Percentiles rank a stretch among this genome's conserved stretches.
Evolutionary conservation across 1,284 basidiomycete species (phyloP).

Genomic region (Ganoderma lucidum): DNA sequence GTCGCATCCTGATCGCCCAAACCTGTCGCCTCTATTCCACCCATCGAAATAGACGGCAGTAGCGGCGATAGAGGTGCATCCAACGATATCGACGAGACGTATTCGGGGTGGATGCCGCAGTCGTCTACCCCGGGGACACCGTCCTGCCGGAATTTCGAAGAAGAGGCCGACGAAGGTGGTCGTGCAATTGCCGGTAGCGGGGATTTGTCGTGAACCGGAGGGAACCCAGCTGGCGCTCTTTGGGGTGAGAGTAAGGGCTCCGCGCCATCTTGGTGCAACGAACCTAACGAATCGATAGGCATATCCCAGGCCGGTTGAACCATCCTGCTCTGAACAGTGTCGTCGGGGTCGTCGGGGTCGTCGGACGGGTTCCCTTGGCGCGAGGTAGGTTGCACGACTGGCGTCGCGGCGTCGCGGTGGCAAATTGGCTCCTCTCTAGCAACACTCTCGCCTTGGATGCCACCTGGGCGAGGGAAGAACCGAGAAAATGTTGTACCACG

Average conservation of each 20-base stretch:
- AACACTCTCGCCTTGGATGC: not conserved
- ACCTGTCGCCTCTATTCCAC: not conserved
- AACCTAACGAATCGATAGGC: not conserved
- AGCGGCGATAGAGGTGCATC: not conserved
- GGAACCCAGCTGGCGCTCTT: not conserved
- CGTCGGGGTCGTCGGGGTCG: not conserved
- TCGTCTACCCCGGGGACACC: not conserved
- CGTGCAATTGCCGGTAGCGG: not conserved
- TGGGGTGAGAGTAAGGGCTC: not conserved
- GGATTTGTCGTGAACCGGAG: not conserved
- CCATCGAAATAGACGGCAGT: not conserved
- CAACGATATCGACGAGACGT: not conserved
- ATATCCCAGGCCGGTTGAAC: slow-evolving; percentile 1
- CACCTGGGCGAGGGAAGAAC: not conserved
- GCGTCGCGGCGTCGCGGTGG: not conserved
- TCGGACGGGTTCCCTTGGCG: not conserved
- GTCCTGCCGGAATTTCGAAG: not conserved
- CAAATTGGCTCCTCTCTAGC: not conserved
- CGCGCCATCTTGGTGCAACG: not conserved
- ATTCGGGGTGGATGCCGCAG: not conserved
- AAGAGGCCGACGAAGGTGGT: not conserved
- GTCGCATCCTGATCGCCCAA: not conserved
- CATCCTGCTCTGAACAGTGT: slow-evolving; percentile 8
- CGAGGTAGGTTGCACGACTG: not conserved
- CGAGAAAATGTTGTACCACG: slow-evolving; percentile 3